Conservation (phyloP, 495 filamentous ascomycete species). For the Daldinia childiae region DNA sequence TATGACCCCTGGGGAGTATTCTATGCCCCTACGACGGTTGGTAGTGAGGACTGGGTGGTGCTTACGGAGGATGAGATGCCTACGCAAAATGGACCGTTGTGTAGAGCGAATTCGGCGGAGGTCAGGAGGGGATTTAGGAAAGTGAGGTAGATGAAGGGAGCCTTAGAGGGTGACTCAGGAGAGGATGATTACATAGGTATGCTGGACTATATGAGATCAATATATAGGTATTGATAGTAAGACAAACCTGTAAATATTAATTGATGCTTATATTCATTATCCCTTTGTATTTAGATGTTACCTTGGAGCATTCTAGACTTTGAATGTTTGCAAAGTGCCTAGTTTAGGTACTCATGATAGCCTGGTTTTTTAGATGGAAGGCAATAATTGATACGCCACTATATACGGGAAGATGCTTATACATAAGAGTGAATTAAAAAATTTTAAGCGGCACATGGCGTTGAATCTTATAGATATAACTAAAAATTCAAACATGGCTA, state of each 20-base stretch:
- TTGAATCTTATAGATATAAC: not conserved
- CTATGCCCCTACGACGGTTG: constrained; percentile 64
- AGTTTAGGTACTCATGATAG: not conserved
- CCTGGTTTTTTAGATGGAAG: not conserved
- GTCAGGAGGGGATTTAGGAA: not conserved
- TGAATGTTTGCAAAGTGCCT: not conserved
- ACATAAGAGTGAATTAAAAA: not conserved
- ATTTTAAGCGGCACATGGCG: not conserved
- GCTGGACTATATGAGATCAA: not conserved
- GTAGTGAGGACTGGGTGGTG: constrained; percentile 54
- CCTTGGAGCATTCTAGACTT: not conserved
- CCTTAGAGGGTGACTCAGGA: not conserved
- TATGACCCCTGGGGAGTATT: constrained; percentile 65
- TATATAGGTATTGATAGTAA: not conserved
- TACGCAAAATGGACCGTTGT: constrained; percentile 44
- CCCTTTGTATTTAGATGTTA: not conserved
- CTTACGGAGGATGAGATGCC: constrained; percentile 35
- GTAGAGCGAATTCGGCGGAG: constrained; percentile 18
- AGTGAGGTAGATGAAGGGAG: not conserved
- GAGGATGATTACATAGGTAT: not conserved
- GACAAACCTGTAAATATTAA: not conserved
- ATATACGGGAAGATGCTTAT: not conserved
- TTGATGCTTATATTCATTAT: not conserved
- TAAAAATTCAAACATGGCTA: not conserved
- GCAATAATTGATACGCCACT: not conserved